These are phyloP conservation scores for Combretum micranthum DNA, from an alignment of 345 rosid genomes.

Conservation along the genomic window DNA sequence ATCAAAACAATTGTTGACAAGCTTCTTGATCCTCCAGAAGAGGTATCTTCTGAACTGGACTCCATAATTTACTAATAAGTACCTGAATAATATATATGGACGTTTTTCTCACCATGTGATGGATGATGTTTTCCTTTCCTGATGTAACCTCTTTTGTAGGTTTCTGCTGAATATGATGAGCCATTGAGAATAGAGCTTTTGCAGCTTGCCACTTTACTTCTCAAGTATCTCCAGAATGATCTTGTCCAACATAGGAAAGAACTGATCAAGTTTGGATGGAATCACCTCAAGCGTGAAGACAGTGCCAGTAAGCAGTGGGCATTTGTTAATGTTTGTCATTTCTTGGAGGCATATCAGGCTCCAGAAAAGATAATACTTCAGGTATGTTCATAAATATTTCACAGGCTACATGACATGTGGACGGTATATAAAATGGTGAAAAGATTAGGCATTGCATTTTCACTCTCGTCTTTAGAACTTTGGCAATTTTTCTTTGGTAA, in stretches of 20 bases:
- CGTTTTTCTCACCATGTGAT: too few species aligned
- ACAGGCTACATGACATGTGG: too few species aligned
- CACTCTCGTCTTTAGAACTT: too few species aligned
- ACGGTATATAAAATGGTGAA: too few species aligned
- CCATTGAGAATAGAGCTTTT: constrained; percentile 95
- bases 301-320: constrained; percentile 99
- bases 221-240: constrained; percentile 88
- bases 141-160: constrained; percentile 32
- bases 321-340: constrained; percentile 98
- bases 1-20: constrained; percentile 94
- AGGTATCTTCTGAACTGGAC: constrained; percentile 32
- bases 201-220: constrained; percentile 96
- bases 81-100: too few species aligned
- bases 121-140: background rate
- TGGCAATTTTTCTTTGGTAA: too few species aligned
- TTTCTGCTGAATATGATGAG: constrained; percentile 97
- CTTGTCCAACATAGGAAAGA: constrained; percentile 98
- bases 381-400: constrained; percentile 29
- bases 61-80: too few species aligned
- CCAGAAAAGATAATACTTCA: constrained; percentile 98
- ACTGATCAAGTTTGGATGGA: constrained; percentile 98
- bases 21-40: constrained; percentile 99
- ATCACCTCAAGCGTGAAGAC: constrained; percentile 98
- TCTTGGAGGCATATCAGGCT: constrained; percentile 98
- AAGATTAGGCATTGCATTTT: too few species aligned